Evolutionary conservation across 176 grass and related monocot species (phyloP).

Genomic region (Carex myosuroides): DNA sequence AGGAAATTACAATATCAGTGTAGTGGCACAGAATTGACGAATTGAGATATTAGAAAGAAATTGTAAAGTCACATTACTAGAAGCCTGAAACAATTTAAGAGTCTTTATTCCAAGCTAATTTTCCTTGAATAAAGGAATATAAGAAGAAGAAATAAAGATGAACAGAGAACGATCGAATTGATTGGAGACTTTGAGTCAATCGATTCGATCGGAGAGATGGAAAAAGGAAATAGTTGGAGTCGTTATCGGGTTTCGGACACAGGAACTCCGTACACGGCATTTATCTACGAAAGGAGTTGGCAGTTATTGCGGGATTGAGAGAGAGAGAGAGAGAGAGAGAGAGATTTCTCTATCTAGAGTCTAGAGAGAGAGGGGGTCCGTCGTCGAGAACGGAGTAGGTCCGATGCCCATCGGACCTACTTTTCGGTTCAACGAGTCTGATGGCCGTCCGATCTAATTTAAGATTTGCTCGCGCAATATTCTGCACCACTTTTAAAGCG

Average conservation of each 20-base stretch:
- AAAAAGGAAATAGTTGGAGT: not conserved
- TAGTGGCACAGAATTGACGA: not conserved
- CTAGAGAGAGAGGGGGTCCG: not conserved
- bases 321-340: not conserved
- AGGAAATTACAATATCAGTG: not conserved
- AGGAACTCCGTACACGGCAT: not conserved
- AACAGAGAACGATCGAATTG: not conserved
- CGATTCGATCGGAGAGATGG: not conserved
- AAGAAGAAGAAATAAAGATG: not conserved
- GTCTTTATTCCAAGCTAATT: not conserved
- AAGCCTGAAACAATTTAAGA: not conserved
- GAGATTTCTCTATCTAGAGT: not conserved
- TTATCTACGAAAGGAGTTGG: conserved; percentile 10
- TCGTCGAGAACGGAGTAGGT: too few relatives aligned
- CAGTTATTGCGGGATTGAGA: not conserved
- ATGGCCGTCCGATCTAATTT: too few relatives aligned
- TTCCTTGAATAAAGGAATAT: not conserved
- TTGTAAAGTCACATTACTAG: not conserved
- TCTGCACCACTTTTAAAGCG: too few relatives aligned
- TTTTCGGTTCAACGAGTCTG: too few relatives aligned
- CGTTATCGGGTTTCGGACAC: not conserved
- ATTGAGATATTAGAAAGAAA: not conserved
- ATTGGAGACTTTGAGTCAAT: not conserved
- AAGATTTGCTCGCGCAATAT: too few relatives aligned
- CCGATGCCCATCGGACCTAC: too few relatives aligned